Percentiles rank a stretch among this genome's conserved stretches.
Evolutionary conservation across 768 basidiomycete species (phyloP).

Genomic region (Rhizopogon roseolus): DNA sequence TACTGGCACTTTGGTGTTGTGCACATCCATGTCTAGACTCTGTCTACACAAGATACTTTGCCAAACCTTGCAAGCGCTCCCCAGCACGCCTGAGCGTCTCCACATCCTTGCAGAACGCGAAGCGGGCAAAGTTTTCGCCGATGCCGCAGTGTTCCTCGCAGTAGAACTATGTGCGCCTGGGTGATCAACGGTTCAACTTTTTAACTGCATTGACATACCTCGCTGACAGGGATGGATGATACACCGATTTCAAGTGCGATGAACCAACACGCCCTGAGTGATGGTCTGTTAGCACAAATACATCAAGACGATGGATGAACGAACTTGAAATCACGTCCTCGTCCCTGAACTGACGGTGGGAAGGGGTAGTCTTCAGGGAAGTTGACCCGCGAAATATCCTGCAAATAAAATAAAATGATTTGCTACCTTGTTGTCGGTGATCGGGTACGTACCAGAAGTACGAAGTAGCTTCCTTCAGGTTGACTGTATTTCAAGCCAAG

Average conservation of each 20-base stretch:
- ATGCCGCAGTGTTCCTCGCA: slow-evolving; percentile 81
- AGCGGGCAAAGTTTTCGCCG: slow-evolving; percentile 83
- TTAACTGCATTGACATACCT: slow-evolving; percentile 45
- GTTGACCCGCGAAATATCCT: slow-evolving; percentile 77
- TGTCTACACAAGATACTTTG: slow-evolving; percentile 47
- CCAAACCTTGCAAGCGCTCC: slow-evolving; percentile 71
- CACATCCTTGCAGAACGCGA: slow-evolving; percentile 94
- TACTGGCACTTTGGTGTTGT: neutral
- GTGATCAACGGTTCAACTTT: neutral
- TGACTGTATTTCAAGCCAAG: slow-evolving; percentile 81
- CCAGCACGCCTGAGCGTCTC: slow-evolving; percentile 82
- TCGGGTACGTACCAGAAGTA: slow-evolving; percentile 61
- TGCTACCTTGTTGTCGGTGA: neutral
- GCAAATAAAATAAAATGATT: neutral
- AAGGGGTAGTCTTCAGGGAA: slow-evolving; percentile 84
- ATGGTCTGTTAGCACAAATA: slow-evolving; percentile 8
- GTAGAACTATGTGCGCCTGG: slow-evolving; percentile 63
- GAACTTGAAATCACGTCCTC: slow-evolving; percentile 86
- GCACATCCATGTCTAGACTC: slow-evolving; percentile 1
- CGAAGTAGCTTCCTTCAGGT: slow-evolving; percentile 90
- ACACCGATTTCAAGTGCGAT: slow-evolving; percentile 88
- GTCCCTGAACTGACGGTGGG: slow-evolving; percentile 66
- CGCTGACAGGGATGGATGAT: slow-evolving; percentile 92
- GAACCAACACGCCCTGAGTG: slow-evolving; percentile 85
- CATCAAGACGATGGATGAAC: slow-evolving; percentile 8